phyloP scores from a whole-genome alignment of 31 red algal genomes.

The Endocladia muricata region DNA sequence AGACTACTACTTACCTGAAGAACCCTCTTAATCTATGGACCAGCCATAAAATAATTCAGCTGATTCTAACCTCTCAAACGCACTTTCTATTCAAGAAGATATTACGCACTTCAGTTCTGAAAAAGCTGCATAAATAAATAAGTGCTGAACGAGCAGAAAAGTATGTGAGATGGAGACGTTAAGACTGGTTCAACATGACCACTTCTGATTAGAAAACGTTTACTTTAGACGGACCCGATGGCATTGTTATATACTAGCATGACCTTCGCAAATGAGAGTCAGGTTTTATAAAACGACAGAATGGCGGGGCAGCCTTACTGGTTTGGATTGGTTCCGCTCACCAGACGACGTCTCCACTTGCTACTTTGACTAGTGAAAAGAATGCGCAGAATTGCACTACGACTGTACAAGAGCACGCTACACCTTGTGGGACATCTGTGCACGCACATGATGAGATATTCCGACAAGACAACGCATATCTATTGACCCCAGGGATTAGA shows the following conservation, averaged over 20 bases:
- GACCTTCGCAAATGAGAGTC: neutral
- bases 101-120: neutral
- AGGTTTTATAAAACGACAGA: neutral
- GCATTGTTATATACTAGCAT: neutral
- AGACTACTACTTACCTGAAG: conserved; percentile 2
- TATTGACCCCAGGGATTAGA: no score
- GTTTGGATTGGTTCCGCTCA: neutral
- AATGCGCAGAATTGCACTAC: conserved; percentile 18
- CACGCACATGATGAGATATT: no score
- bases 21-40: neutral
- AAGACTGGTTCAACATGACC: neutral
- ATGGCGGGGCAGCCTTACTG: neutral
- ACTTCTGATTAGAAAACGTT: conserved; percentile 20
- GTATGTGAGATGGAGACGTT: conserved; percentile 10
- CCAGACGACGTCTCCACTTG: neutral
- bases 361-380: conserved; percentile 4
- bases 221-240: conserved; percentile 10
- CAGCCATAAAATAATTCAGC: neutral
- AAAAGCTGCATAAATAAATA: neutral
- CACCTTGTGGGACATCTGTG: no score
- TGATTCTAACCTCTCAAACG: neutral
- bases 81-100: conserved; percentile 3
- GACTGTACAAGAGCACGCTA: neutral
- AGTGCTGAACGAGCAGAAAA: neutral
- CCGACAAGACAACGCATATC: no score